A percentile compares a stretch with the other conserved stretches of the same genome.
Evolutionary conservation across 257 asterid genomes (phyloP).

Genomic region (Ilex aquifolium): DNA sequence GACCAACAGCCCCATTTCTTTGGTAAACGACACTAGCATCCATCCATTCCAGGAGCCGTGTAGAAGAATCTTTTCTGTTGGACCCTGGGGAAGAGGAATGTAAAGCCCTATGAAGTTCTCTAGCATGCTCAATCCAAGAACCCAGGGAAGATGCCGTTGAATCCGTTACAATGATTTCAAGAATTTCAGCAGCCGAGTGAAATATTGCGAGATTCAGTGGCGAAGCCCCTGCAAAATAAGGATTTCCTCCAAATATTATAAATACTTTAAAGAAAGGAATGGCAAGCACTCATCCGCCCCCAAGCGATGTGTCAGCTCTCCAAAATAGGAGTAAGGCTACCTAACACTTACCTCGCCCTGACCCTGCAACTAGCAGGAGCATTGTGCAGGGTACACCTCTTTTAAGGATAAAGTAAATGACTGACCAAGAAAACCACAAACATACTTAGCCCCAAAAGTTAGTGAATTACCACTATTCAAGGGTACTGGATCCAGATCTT

Average conservation of each 20-base stretch:
- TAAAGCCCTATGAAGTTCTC: slow-evolving; percentile 57
- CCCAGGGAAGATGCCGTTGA: slow-evolving; percentile 79
- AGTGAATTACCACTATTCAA: slow-evolving; percentile 44
- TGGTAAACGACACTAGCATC: slow-evolving; percentile 98
- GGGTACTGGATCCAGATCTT: slow-evolving; percentile 66
- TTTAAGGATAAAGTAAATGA: background rate
- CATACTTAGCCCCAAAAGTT: slow-evolving; percentile 9
- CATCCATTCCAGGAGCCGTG: slow-evolving; percentile 92
- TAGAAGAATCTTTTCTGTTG: slow-evolving; percentile 89
- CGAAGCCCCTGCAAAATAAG: slow-evolving; percentile 52
- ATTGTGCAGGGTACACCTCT: too few relatives aligned
- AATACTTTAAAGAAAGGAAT: background rate
- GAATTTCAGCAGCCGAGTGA: slow-evolving; percentile 85
- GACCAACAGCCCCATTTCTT: slow-evolving; percentile 75
- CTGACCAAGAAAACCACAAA: slow-evolving; percentile 9
- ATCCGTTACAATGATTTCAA: slow-evolving; percentile 84
- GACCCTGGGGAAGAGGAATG: slow-evolving; percentile 72
- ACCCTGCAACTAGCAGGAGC: too few relatives aligned
- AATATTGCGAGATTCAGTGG: slow-evolving; percentile 76
- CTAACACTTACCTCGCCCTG: too few relatives aligned
- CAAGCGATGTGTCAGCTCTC: too few relatives aligned
- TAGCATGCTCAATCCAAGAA: slow-evolving; percentile 74
- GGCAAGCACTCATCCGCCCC: too few relatives aligned
- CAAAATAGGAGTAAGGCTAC: too few relatives aligned
- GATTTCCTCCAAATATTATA: slow-evolving; percentile 7